phyloP scores from a whole-genome alignment of 1,139 yeast species.

The Taphrina betulina region DNA sequence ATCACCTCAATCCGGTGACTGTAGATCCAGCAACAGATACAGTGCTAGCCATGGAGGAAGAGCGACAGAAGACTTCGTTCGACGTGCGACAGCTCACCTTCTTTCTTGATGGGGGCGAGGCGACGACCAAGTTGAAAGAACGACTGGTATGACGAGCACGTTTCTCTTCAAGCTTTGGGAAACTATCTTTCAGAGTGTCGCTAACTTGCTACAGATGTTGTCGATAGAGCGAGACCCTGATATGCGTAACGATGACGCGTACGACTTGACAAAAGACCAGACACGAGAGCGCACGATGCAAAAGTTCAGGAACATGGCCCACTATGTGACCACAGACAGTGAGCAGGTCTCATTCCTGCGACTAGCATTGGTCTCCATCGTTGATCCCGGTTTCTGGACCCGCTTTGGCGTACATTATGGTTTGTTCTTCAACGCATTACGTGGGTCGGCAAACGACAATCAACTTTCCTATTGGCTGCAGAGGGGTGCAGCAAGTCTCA shows the following conservation, averaged over 20 bases:
- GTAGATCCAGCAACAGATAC: slow-evolving; percentile 37
- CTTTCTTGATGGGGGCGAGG: slow-evolving; percentile 58
- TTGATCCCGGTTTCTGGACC: slow-evolving; percentile 64
- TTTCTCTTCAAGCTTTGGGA: no score
- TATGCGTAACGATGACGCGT: slow-evolving; percentile 52
- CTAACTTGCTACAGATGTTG: slow-evolving; percentile 41
- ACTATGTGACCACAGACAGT: slow-evolving; percentile 52
- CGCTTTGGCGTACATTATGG: slow-evolving; percentile 69
- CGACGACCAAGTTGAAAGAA: slow-evolving; percentile 50
- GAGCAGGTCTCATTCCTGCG: slow-evolving; percentile 45
- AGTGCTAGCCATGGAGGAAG: slow-evolving; percentile 48
- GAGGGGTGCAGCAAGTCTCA: slow-evolving; percentile 64
- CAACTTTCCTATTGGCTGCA: slow-evolving; percentile 68
- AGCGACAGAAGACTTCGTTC: slow-evolving; percentile 52
- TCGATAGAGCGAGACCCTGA: slow-evolving; percentile 58
- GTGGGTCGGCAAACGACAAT: slow-evolving; percentile 67
- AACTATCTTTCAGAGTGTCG: neutral
- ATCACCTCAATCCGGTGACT: slow-evolving; percentile 18
- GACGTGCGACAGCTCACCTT: slow-evolving; percentile 53
- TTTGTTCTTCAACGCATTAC: slow-evolving; percentile 64
- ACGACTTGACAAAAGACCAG: slow-evolving; percentile 54
- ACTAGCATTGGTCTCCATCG: slow-evolving; percentile 48
- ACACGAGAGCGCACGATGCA: slow-evolving; percentile 56
- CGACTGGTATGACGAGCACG: slow-evolving; percentile 43
- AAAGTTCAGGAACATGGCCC: slow-evolving; percentile 54